phyloP scores from a whole-genome alignment of 1,284 basidiomycete species.

The Acaromyces ingoldii region DNA sequence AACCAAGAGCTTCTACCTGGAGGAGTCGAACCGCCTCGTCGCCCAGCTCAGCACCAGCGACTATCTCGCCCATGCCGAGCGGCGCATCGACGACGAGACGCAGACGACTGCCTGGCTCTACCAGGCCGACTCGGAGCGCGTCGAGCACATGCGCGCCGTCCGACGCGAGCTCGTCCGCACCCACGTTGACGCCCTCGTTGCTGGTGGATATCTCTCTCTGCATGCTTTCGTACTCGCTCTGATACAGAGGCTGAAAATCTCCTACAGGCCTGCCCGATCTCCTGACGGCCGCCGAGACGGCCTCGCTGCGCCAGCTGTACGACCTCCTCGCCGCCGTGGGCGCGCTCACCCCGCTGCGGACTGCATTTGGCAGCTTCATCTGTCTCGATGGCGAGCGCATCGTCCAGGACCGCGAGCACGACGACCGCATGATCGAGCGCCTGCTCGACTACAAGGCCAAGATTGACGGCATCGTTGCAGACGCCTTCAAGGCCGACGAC shows the following conservation, averaged over 20 bases:
- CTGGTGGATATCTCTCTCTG: too few relatives aligned
- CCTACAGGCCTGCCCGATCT: conserved; percentile 26
- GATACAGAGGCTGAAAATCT: too few relatives aligned
- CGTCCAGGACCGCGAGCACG: conserved; percentile 32
- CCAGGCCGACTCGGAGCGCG: conserved; percentile 12
- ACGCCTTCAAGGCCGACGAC: conserved; percentile 28
- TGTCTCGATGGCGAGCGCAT: conserved; percentile 23
- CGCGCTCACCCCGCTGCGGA: conserved; percentile 21
- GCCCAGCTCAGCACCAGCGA: conserved; percentile 9
- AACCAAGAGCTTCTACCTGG: conserved; percentile 22
- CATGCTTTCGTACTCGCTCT: too few relatives aligned
- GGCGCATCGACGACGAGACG: conserved; percentile 21
- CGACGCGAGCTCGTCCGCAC: conserved; percentile 20
- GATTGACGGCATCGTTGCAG: conserved; percentile 27
- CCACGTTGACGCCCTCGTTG: conserved; percentile 25
- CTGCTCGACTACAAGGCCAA: conserved; percentile 32
- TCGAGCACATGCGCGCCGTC: conserved; percentile 16
- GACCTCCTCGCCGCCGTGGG: conserved; percentile 21
- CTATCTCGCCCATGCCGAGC: conserved; percentile 27
- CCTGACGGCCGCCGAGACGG: conserved; percentile 11
- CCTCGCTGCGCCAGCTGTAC: conserved; percentile 21
- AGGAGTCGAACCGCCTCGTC: conserved; percentile 17
- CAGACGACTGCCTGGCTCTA: conserved; percentile 26
- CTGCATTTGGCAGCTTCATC: conserved; percentile 29
- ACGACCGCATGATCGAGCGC: conserved; percentile 43